Conservation (phyloP, 2,329 filamentous ascomycete species). For the Hypoxylon sp. region DNA sequence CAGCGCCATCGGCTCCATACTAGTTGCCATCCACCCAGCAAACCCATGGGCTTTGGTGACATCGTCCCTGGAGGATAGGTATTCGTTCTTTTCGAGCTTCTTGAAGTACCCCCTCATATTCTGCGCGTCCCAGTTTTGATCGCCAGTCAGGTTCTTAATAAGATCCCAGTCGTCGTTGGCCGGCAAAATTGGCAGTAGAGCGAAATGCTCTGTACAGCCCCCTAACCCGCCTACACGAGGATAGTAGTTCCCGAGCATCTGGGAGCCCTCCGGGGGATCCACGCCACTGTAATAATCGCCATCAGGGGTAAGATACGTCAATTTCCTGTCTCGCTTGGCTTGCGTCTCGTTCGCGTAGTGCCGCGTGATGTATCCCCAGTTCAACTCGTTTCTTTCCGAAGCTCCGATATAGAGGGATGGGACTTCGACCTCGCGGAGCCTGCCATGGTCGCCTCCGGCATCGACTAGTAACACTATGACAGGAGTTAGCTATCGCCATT, state of each 20-base stretch:
- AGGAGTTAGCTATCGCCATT: neutral
- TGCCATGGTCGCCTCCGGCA: slow-evolving; percentile 71
- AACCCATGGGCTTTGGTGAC: slow-evolving; percentile 55
- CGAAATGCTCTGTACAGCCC: slow-evolving; percentile 53
- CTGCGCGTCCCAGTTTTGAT: slow-evolving; percentile 47
- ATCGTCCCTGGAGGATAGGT: slow-evolving; percentile 55
- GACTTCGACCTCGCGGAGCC: slow-evolving; percentile 65
- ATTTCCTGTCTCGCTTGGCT: slow-evolving; percentile 71
- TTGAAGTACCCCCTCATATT: slow-evolving; percentile 50
- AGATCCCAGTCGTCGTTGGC: slow-evolving; percentile 61
- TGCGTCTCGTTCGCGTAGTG: slow-evolving; percentile 70
- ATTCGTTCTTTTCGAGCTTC: slow-evolving; percentile 50
- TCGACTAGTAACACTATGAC: slow-evolving; percentile 67
- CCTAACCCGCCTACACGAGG: slow-evolving; percentile 67
- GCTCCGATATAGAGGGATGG: slow-evolving; percentile 68
- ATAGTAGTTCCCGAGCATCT: slow-evolving; percentile 69
- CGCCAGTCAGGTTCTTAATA: slow-evolving; percentile 57
- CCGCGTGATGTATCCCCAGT: slow-evolving; percentile 76
- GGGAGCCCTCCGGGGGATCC: slow-evolving; percentile 67
- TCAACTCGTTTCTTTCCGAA: slow-evolving; percentile 69
- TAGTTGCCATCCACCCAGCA: slow-evolving; percentile 48
- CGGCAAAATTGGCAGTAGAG: slow-evolving; percentile 58
- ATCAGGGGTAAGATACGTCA: slow-evolving; percentile 67
- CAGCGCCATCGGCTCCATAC: slow-evolving; percentile 60
- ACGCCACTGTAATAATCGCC: slow-evolving; percentile 68